phyloP scores from a whole-genome alignment of 208 protist genomes.

The Crithidia acanthocephali region DNA sequence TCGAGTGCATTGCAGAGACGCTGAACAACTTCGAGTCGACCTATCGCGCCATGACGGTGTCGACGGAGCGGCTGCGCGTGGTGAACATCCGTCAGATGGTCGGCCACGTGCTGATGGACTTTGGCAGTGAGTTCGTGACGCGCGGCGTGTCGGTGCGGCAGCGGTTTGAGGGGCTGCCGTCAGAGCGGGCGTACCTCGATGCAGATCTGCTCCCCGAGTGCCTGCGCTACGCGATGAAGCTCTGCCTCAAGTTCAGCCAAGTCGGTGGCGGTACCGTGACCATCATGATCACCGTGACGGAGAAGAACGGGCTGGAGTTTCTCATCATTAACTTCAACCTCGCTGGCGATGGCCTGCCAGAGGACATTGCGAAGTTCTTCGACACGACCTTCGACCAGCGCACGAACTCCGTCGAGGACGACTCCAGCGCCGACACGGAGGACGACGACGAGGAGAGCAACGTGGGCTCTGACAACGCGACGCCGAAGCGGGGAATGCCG shows the following conservation, averaged over 20 bases:
- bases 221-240: conserved; percentile 73
- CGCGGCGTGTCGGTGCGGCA: conserved; percentile 65
- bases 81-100: conserved; percentile 87
- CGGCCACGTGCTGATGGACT: conserved; percentile 87
- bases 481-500: conserved; percentile 10
- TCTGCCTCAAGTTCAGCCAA: conserved; percentile 42
- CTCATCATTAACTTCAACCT: conserved; percentile 85
- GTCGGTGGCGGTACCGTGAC: conserved; percentile 40
- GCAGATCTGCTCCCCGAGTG: conserved; percentile 72
- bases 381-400: conserved; percentile 28
- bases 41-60: conserved; percentile 73
- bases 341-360: conserved; percentile 55
- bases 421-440: conserved; percentile 10
- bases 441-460: conserved; percentile 27
- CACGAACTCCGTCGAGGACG: conserved; percentile 13
- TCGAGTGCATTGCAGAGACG: conserved; percentile 57
- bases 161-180: conserved; percentile 67
- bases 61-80: conserved; percentile 69
- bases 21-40: conserved; percentile 73
- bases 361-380: conserved; percentile 47
- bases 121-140: conserved; percentile 69
- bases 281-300: conserved; percentile 68
- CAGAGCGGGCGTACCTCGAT: conserved; percentile 75
- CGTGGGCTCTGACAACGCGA: conserved; percentile 5
- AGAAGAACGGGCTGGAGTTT: conserved; percentile 79